Percentiles rank a stretch among this genome's conserved stretches.
Conservation (phyloP, 179 eudicot genomes). For the Gypsophila paniculata region DNA sequence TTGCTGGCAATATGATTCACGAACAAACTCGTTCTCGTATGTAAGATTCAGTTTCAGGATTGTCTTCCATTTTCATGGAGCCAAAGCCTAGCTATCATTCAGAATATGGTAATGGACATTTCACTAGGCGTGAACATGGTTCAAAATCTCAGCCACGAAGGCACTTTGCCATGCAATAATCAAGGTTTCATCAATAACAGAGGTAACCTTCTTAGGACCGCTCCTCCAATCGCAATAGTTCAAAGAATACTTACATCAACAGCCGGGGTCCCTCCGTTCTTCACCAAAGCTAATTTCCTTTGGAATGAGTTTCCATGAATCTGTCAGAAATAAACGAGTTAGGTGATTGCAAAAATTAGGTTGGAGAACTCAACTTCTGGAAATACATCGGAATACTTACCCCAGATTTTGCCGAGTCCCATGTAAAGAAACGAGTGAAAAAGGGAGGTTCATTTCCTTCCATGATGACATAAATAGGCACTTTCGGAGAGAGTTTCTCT, state of each 20-base stretch:
- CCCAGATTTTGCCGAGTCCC: slow-evolving; percentile 74
- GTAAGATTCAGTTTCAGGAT: too few species aligned
- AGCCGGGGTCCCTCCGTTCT: slow-evolving; percentile 65
- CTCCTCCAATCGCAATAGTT: slow-evolving; percentile 7
- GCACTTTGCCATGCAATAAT: too few species aligned
- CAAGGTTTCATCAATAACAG: not conserved
- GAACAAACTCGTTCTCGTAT: too few species aligned
- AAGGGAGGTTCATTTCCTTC: slow-evolving; percentile 91
- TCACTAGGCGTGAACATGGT: too few species aligned
- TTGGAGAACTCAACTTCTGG: not conserved
- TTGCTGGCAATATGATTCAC: too few species aligned
- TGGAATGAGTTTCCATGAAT: slow-evolving; percentile 95
- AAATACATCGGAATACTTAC: slow-evolving; percentile 41
- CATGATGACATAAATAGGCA: slow-evolving; percentile 67
- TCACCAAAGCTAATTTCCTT: slow-evolving; percentile 70
- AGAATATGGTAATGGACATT: too few species aligned
- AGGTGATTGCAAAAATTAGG: slow-evolving; percentile 10
- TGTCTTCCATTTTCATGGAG: too few species aligned
- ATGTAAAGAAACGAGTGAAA: slow-evolving; percentile 84
- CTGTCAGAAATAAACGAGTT: slow-evolving; percentile 33
- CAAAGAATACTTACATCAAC: slow-evolving; percentile 43
- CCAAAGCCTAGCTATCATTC: too few species aligned
- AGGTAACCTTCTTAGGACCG: not conserved
- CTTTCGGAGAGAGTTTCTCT: slow-evolving; percentile 62
- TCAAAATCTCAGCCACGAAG: too few species aligned